These are phyloP conservation scores for Zasmidium cellare DNA, from an alignment of 2,329 filamentous ascomycete species.

Conservation along the genomic window DNA sequence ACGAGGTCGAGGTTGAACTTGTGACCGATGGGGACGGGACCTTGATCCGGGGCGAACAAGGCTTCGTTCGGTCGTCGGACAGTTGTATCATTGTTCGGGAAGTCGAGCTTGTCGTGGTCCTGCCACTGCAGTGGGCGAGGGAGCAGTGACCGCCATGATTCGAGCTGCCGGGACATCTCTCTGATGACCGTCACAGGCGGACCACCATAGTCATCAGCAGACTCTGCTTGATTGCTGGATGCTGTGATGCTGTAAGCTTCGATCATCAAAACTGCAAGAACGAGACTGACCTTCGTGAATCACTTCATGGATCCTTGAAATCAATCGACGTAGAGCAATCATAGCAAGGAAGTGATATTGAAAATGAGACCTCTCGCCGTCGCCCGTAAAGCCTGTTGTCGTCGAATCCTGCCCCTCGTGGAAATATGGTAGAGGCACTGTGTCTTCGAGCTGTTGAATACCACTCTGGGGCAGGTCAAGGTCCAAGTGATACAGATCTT, in stretches of 20 bases:
- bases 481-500: slow-evolving; percentile 58
- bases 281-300: slow-evolving; percentile 53
- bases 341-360: slow-evolving; percentile 62
- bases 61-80: slow-evolving; percentile 30
- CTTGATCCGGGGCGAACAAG: slow-evolving; percentile 52
- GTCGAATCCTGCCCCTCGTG: slow-evolving; percentile 42
- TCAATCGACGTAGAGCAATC: slow-evolving; percentile 57
- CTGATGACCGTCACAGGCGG: slow-evolving; percentile 48
- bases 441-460: slow-evolving; percentile 53
- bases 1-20: slow-evolving; percentile 58
- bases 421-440: slow-evolving; percentile 59
- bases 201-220: slow-evolving; percentile 37
- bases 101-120: slow-evolving; percentile 52
- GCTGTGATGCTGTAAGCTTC: slow-evolving; percentile 13
- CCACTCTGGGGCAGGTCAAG: slow-evolving; percentile 59
- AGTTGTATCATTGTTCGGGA: slow-evolving; percentile 34
- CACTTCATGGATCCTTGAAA: slow-evolving; percentile 53
- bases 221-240: slow-evolving; percentile 29
- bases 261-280: neutral
- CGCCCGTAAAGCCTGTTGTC: slow-evolving; percentile 22
- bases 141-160: slow-evolving; percentile 59
- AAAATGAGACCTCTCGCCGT: slow-evolving; percentile 55
- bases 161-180: slow-evolving; percentile 55
- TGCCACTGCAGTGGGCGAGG: slow-evolving; percentile 58
- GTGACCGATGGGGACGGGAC: slow-evolving; percentile 47